phyloP scores from a whole-genome alignment of 202 grass and related monocot species.

The Panicum virgatum region DNA sequence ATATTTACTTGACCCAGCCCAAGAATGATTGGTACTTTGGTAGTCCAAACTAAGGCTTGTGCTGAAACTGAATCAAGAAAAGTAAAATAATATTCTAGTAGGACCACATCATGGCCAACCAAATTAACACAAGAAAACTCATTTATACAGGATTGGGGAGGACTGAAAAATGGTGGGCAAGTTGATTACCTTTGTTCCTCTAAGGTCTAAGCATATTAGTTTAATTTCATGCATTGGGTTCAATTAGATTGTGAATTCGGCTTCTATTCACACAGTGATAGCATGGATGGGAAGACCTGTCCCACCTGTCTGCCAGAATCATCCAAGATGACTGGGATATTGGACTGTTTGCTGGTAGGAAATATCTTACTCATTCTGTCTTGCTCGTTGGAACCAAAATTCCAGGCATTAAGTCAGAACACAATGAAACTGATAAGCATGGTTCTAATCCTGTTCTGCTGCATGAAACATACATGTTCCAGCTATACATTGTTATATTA shows the following conservation, averaged over 20 bases:
- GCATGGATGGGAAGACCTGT: too few relatives aligned
- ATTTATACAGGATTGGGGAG: neutral
- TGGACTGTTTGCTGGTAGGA: neutral
- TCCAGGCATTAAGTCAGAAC: neutral
- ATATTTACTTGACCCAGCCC: neutral
- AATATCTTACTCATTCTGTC: neutral
- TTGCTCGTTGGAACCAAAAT: neutral
- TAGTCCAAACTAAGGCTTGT: neutral
- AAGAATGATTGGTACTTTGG: neutral
- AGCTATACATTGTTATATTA: neutral
- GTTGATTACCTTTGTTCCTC: neutral
- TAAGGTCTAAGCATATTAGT: neutral
- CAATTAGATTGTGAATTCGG: too few relatives aligned
- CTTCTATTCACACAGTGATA: too few relatives aligned
- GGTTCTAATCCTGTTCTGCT: too few relatives aligned
- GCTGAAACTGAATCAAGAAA: neutral
- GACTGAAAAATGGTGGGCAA: neutral
- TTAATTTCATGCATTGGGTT: too few relatives aligned
- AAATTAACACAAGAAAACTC: neutral
- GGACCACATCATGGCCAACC: too few relatives aligned
- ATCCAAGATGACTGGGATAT: neutral
- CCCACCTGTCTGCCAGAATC: too few relatives aligned
- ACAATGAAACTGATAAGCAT: neutral
- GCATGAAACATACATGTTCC: neutral
- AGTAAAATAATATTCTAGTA: neutral